Base-by-base conservation (phyloP, 2,329 filamentous ascomycete genomes). In the Stagonosporopsis vannaccii region DNA sequence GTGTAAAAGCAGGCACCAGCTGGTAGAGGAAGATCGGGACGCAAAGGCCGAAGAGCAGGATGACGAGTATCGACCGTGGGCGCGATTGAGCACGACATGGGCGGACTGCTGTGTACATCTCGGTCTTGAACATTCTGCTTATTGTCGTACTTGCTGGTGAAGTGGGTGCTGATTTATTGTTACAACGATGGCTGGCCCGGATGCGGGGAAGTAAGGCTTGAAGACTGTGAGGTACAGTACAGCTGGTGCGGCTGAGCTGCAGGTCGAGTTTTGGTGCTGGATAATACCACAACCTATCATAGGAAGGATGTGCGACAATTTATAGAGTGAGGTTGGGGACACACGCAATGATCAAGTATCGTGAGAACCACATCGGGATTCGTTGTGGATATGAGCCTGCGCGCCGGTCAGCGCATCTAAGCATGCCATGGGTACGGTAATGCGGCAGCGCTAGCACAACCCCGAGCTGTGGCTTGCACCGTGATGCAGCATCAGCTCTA, bases 11-110 rank as follows among this genome's bases (percentile, higher is more conserved):
- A 6, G 67, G 61, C n/a, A 63, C 40, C 11, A 68, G 41, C 22
- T 66, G 61, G 42, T 65, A 68, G 42, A 64, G 28, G 35, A 67
- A 59, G n/a, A 62, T 45, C 23, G 66, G 59, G 26, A 60, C 36
- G 53, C 63, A 64, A 41, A 68, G 52, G 30, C 55, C 7, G 33
- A 66, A 48, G 33, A 67, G 55, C 9, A 63, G 33, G 48, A 48
- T 36, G 36, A 58, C 49, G 50, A 63, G n/a, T 35, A 46, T 26
- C 13, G 48, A 42, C n/a, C 51, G 43, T 42, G 19, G 25, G 44
- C 47, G 52, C 28, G 49, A 49, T 23, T 13, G 28, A 13, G 33
- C 33, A 22, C 22, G 26, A 35, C 11, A 35, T 8, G 48, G 32
- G 30, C 47, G 35, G 22, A 5, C 8, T 15, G 26, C 3, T 12